Conservation (phyloP, 75 land plant genomes). For the Pinus albicaulis region DNA sequence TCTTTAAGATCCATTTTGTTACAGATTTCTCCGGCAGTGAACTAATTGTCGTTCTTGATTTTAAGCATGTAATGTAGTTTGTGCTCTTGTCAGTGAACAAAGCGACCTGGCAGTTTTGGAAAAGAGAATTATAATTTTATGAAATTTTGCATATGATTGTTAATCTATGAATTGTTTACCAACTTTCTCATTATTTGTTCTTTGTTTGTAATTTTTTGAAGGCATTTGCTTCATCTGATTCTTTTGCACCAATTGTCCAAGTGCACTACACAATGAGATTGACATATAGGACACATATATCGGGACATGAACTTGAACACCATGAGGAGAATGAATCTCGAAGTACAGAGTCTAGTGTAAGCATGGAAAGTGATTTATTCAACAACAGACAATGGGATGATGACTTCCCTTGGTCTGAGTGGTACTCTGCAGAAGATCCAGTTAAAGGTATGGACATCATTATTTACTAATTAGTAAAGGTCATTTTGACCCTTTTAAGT, state of each 20-base stretch:
- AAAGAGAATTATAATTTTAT: background rate
- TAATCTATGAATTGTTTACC: background rate
- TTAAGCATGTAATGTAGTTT: background rate
- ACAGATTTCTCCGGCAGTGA: background rate
- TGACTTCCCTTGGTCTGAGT: constrained; percentile 96
- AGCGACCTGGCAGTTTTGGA: background rate
- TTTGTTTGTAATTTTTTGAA: constrained; percentile 27
- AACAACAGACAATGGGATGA: constrained; percentile 81
- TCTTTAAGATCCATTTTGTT: too few species aligned
- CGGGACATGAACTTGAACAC: constrained; percentile 45
- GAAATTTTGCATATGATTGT: background rate
- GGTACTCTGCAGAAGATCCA: constrained; percentile 97
- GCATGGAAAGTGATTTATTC: constrained; percentile 21
- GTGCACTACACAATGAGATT: constrained; percentile 79
- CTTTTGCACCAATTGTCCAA: constrained; percentile 30
- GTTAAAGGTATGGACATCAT: constrained; percentile 55
- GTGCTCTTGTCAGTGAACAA: background rate
- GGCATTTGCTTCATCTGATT: constrained; percentile 57
- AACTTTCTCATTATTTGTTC: background rate
- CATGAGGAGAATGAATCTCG: constrained; percentile 23
- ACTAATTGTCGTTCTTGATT: background rate
- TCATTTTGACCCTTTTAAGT: constrained; percentile 2
- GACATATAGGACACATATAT: constrained; percentile 68
- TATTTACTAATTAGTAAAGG: background rate
- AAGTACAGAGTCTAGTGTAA: constrained; percentile 25